Percentiles rank a stretch among this genome's conserved stretches.
Evolutionary conservation across 2,329 filamentous ascomycete genomes (phyloP).

Genomic region (Zasmidium angulare): DNA sequence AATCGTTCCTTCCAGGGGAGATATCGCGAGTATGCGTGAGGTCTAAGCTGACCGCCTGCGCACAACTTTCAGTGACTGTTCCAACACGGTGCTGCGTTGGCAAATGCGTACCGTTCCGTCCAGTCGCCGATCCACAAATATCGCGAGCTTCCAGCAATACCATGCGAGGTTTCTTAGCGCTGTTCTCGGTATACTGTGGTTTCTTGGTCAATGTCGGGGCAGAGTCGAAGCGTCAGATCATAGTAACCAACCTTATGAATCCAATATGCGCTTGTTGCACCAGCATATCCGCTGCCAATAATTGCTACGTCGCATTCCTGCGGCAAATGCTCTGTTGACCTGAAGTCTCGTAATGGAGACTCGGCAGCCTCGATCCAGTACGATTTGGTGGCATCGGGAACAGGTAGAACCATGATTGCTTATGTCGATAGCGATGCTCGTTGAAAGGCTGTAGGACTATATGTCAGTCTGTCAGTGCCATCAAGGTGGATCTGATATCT

Average conservation of each 20-base stretch:
- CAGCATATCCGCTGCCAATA: constrained; percentile 53
- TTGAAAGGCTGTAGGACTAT: background rate
- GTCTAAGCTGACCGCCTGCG: constrained; percentile 28
- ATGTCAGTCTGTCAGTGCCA: background rate
- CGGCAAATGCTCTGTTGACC: constrained; percentile 25
- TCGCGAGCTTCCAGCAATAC: constrained; percentile 22
- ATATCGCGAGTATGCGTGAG: constrained; percentile 35
- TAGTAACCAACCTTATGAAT: constrained; percentile 25
- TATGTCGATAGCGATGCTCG: background rate
- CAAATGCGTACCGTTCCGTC: constrained; percentile 16
- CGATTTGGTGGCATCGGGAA: constrained; percentile 21
- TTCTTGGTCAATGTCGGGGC: background rate
- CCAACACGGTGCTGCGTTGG: background rate
- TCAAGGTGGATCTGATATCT: background rate
- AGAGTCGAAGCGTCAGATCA: background rate
- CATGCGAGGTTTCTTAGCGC: constrained; percentile 14
- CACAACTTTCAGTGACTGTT: background rate
- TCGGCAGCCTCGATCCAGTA: constrained; percentile 30
- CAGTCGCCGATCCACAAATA: constrained; percentile 22
- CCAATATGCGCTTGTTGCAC: constrained; percentile 34
- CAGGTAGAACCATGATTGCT: constrained; percentile 20
- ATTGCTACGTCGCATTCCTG: constrained; percentile 47
- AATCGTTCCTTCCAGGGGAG: constrained; percentile 30
- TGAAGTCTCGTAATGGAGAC: constrained; percentile 21
- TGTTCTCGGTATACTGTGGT: constrained; percentile 16